Conservation (phyloP, 768 basidiomycete genomes). For the Macrocybe gigantea region DNA sequence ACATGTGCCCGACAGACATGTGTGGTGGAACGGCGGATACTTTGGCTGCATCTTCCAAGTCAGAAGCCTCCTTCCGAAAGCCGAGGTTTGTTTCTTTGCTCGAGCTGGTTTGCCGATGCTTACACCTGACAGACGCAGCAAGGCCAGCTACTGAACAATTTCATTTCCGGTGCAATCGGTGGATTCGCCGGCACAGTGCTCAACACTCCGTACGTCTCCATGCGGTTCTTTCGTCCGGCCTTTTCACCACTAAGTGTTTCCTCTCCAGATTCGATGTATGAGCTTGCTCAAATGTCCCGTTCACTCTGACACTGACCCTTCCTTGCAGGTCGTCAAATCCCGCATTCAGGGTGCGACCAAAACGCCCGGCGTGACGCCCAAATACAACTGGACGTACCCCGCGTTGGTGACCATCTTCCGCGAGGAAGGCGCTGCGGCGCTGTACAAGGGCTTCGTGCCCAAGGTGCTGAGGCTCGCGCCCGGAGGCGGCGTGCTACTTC, state of each 20-base stretch:
- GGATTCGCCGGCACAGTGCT: conserved; percentile 85
- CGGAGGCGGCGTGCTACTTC: conserved; percentile 88
- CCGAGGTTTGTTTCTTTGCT: conserved; percentile 50
- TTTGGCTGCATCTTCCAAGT: conserved; percentile 92
- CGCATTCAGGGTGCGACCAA: conserved; percentile 79
- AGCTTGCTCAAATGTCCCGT: neutral
- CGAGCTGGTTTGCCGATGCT: neutral
- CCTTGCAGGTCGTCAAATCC: conserved; percentile 47
- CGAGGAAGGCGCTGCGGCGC: conserved; percentile 79
- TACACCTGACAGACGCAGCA: conserved; percentile 45
- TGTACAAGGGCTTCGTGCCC: conserved; percentile 94
- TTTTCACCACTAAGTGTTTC: neutral
- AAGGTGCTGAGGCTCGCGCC: conserved; percentile 95
- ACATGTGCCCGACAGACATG: conserved; percentile 41
- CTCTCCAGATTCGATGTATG: conserved; percentile 41
- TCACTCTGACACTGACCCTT: neutral
- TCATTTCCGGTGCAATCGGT: conserved; percentile 84
- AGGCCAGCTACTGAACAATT: conserved; percentile 81
- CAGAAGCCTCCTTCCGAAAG: conserved; percentile 71
- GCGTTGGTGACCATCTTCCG: conserved; percentile 75
- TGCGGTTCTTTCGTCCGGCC: neutral
- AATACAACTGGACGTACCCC: conserved; percentile 96
- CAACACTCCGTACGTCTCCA: conserved; percentile 77
- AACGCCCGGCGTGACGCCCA: conserved; percentile 66
- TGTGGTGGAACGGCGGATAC: conserved; percentile 95